Evolutionary conservation across 1,139 yeast species (phyloP).

Genomic region (Taphrina flavorubra): DNA sequence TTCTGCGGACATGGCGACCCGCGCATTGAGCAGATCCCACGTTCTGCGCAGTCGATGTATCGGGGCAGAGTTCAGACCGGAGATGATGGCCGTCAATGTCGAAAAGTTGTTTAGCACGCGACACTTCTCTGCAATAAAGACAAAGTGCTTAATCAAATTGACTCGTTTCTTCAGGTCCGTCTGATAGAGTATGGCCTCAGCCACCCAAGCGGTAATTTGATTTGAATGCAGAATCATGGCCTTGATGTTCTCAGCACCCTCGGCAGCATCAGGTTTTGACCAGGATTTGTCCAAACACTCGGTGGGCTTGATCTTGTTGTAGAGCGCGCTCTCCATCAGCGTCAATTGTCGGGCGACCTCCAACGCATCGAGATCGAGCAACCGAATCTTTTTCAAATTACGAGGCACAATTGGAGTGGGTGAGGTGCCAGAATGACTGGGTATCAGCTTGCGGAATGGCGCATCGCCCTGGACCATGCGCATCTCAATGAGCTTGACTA

Average conservation of each 20-base stretch:
- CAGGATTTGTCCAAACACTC: slow-evolving; percentile 68
- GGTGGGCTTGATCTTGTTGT: slow-evolving; percentile 68
- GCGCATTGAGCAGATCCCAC: slow-evolving; percentile 72
- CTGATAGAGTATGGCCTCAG: slow-evolving; percentile 71
- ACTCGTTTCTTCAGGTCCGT: slow-evolving; percentile 72
- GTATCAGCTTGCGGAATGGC: slow-evolving; percentile 43
- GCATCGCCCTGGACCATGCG: slow-evolving; percentile 44
- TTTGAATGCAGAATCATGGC: slow-evolving; percentile 45
- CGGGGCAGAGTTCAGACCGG: slow-evolving; percentile 87
- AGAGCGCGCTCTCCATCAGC: slow-evolving; percentile 71
- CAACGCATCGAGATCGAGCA: slow-evolving; percentile 71
- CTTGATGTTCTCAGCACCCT: slow-evolving; percentile 49
- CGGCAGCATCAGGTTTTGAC: slow-evolving; percentile 67
- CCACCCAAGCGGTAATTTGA: slow-evolving; percentile 80
- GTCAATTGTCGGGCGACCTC: slow-evolving; percentile 87
- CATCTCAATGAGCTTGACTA: slow-evolving; percentile 44
- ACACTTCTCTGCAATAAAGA: slow-evolving; percentile 57
- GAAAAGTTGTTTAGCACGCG: slow-evolving; percentile 80
- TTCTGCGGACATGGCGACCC: slow-evolving; percentile 61
- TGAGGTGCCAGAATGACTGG: slow-evolving; percentile 44
- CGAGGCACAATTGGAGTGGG: slow-evolving; percentile 47
- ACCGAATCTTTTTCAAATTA: slow-evolving; percentile 43
- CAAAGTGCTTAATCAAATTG: slow-evolving; percentile 71
- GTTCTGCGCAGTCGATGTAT: slow-evolving; percentile 83
- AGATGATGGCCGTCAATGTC: slow-evolving; percentile 91